These are phyloP conservation scores for Phalaenopsis hybrid DNA, from an alignment of 116 monocot species.

Conservation along the genomic window DNA sequence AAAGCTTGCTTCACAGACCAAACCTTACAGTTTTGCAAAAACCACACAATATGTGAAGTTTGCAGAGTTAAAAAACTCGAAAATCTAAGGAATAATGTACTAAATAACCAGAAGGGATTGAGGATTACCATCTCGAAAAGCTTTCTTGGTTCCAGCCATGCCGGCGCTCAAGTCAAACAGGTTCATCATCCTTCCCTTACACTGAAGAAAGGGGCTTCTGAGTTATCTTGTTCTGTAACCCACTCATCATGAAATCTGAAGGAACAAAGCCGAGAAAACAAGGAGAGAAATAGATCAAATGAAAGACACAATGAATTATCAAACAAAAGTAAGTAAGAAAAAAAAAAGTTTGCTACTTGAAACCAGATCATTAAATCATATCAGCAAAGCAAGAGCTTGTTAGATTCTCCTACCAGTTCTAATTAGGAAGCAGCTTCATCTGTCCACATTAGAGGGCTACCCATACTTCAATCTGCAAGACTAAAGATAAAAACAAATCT, in stretches of 20 bases:
- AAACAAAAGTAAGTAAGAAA: background rate
- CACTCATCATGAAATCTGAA: conserved; percentile 15
- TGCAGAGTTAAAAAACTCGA: background rate
- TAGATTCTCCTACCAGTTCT: background rate
- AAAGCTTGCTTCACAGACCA: too few species aligned
- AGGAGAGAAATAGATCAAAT: background rate
- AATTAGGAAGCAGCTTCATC: background rate
- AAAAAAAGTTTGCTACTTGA: background rate
- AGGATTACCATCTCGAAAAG: conserved; percentile 25
- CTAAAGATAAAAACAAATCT: background rate
- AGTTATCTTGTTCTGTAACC: conserved; percentile 7
- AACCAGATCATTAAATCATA: background rate
- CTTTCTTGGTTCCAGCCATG: conserved; percentile 22
- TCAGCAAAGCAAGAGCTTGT: background rate
- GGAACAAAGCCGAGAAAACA: too few species aligned
- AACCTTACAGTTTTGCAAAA: too few species aligned
- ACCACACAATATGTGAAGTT: too few species aligned
- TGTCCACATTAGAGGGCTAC: background rate
- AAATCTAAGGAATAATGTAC: background rate
- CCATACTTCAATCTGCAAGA: background rate
- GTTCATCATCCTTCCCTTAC: conserved; percentile 32
- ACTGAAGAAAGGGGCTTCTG: conserved; percentile 15
- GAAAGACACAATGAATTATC: background rate
- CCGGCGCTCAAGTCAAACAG: conserved; percentile 28
- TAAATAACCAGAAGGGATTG: background rate